Conservation (phyloP, 2,329 filamentous ascomycete genomes). For the Cercospora sp. region DNA sequence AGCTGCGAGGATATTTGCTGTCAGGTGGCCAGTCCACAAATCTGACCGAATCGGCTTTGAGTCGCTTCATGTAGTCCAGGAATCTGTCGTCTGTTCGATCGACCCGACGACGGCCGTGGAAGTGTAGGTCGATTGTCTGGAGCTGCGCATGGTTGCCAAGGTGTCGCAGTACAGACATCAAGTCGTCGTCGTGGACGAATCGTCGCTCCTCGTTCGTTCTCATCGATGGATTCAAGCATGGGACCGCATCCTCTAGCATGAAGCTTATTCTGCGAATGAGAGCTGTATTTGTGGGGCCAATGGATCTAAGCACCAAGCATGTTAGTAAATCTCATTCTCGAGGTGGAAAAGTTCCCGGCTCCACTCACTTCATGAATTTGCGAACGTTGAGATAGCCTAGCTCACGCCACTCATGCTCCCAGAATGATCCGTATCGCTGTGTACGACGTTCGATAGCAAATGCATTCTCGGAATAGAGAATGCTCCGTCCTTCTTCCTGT, state of each 20-base stretch:
- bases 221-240: slow-evolving; percentile 43
- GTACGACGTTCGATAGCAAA: slow-evolving; percentile 48
- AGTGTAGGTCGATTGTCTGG: slow-evolving; percentile 45
- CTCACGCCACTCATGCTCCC: slow-evolving; percentile 45
- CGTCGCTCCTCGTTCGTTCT: slow-evolving; percentile 47
- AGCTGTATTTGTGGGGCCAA: slow-evolving; percentile 50
- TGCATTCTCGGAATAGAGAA: slow-evolving; percentile 54
- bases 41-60: slow-evolving; percentile 47
- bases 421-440: slow-evolving; percentile 39
- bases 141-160: slow-evolving; percentile 46
- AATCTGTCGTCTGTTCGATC: slow-evolving; percentile 45
- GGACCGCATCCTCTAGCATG: slow-evolving; percentile 48
- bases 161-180: slow-evolving; percentile 49
- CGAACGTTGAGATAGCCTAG: slow-evolving; percentile 37
- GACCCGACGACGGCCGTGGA: slow-evolving; percentile 43
- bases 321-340: no score
- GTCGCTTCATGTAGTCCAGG: slow-evolving; percentile 45
- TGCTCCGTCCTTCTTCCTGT: slow-evolving; percentile 46
- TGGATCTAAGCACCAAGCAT: slow-evolving; percentile 28
- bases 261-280: slow-evolving; percentile 50
- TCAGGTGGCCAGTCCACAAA: slow-evolving; percentile 36
- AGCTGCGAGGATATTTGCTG: slow-evolving; percentile 29
- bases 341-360: no score
- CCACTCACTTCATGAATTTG: slow-evolving; percentile 44
- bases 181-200: slow-evolving; percentile 50